A percentile compares a stretch with the other conserved stretches of the same genome.
These are phyloP conservation scores for Fusarium cyanostomum DNA, from an alignment of 2,329 filamentous ascomycete genomes.

Conservation along the genomic window DNA sequence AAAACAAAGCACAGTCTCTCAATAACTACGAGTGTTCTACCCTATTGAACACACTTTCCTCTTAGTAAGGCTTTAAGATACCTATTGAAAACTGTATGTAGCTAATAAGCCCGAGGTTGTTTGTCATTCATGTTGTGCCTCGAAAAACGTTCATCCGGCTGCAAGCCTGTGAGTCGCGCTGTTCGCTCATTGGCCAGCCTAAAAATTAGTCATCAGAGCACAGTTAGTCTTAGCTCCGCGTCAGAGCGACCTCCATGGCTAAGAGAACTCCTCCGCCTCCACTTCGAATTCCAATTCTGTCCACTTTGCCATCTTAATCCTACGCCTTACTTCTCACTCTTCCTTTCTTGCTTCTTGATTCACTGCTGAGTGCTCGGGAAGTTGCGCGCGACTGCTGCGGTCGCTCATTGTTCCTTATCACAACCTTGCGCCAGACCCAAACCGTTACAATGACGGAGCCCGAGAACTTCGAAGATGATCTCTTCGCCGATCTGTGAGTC, in stretches of 20 bases:
- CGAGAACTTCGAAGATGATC: constrained; percentile 89
- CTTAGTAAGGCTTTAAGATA: neutral
- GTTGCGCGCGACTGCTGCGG: constrained; percentile 10
- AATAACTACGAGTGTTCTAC: neutral
- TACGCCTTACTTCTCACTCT: neutral
- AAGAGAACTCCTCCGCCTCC: constrained; percentile 27
- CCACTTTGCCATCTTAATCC: constrained; percentile 2
- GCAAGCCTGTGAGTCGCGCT: constrained; percentile 15
- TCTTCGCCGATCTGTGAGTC: constrained; percentile 92
- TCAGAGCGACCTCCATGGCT: constrained; percentile 33
- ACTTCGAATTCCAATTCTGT: constrained; percentile 18
- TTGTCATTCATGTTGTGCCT: neutral
- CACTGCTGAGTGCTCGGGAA: neutral
- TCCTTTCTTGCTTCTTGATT: neutral
- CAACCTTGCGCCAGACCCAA: constrained; percentile 11
- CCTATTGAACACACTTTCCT: neutral
- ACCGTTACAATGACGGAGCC: constrained; percentile 74
- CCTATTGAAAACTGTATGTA: neutral
- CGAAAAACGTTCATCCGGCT: neutral
- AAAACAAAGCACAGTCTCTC: neutral
- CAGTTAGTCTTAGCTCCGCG: constrained; percentile 24
- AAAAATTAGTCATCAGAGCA: constrained; percentile 34
- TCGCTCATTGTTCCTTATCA: constrained; percentile 8
- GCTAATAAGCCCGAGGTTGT: neutral
- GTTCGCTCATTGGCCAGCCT: constrained; percentile 20